A percentile compares a stretch with the other conserved stretches of the same genome.
Conservation (phyloP, 2,329 filamentous ascomycete species). For the Albifimbria verrucaria region DNA sequence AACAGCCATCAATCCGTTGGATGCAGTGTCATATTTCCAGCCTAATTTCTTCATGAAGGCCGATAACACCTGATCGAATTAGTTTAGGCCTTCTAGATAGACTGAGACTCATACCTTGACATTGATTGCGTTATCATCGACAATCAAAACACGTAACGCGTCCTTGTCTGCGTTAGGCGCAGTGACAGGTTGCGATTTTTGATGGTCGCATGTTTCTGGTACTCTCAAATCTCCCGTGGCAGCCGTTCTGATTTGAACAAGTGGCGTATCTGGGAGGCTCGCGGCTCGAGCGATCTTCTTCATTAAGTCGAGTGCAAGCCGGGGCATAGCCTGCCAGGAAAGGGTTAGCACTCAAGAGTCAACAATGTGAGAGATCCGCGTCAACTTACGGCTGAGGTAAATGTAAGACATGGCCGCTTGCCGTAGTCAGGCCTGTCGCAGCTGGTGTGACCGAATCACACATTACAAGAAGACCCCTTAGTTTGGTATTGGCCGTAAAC, state of each 20-base stretch:
- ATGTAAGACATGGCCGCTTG: neutral
- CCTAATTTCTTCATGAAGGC: neutral
- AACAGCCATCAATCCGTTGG: neutral
- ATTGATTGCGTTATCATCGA: neutral
- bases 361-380: neutral
- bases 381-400: neutral
- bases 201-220: neutral
- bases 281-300: neutral
- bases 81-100: neutral
- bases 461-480: neutral
- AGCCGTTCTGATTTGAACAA: neutral
- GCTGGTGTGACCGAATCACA: neutral
- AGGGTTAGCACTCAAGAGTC: neutral
- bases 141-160: neutral
- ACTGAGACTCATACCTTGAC: neutral
- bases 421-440: neutral
- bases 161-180: neutral
- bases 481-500: neutral
- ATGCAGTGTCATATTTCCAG: neutral
- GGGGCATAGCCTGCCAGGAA: neutral
- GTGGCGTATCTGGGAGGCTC: neutral
- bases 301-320: neutral
- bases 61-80: neutral
- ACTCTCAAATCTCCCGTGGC: neutral
- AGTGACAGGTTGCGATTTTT: too few species aligned